A percentile compares a stretch with the other conserved stretches of the same genome.
Evolutionary conservation across 768 basidiomycete species (phyloP).

Genomic region (Crassisporium funariophilum): DNA sequence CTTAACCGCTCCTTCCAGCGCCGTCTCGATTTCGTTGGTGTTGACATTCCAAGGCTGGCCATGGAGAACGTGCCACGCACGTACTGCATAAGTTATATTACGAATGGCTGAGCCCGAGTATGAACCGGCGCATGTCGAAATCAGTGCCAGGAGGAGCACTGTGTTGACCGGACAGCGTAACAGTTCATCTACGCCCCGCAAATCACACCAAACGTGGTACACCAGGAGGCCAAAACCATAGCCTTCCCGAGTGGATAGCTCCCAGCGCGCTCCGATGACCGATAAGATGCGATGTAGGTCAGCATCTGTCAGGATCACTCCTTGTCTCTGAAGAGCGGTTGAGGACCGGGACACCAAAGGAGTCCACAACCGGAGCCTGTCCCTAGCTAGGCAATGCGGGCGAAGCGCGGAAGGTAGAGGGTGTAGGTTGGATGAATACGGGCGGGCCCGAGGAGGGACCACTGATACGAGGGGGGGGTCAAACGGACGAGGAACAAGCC

Average conservation of each 20-base stretch:
- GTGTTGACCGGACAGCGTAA: constrained; percentile 20
- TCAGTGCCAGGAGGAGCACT: constrained; percentile 21
- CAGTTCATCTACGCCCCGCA: constrained; percentile 21
- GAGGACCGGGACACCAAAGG: not conserved
- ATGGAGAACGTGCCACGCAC: constrained; percentile 41
- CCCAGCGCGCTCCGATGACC: constrained; percentile 21
- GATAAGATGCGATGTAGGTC: constrained; percentile 14
- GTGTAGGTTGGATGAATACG: not conserved
- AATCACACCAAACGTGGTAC: constrained; percentile 7
- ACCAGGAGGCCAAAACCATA: constrained; percentile 5
- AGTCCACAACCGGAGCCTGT: constrained; percentile 12
- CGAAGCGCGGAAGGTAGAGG: constrained; percentile 18
- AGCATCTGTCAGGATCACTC: not conserved
- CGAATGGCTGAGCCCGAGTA: constrained; percentile 27
- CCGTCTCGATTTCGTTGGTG: not conserved
- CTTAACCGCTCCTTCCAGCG: constrained; percentile 4
- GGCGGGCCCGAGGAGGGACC: not conserved
- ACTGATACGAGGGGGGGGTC: not conserved
- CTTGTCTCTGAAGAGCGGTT: not conserved
- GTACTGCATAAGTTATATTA: constrained; percentile 30
- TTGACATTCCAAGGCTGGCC: constrained; percentile 3
- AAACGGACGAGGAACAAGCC: not conserved
- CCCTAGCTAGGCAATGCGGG: constrained; percentile 27
- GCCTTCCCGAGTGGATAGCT: not conserved
- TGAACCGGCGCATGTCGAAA: constrained; percentile 22